Percentiles rank a stretch among this genome's conserved stretches.
Evolutionary conservation across 2,329 filamentous ascomycete genomes (phyloP).

Genomic region (Gremmenia infestans): DNA sequence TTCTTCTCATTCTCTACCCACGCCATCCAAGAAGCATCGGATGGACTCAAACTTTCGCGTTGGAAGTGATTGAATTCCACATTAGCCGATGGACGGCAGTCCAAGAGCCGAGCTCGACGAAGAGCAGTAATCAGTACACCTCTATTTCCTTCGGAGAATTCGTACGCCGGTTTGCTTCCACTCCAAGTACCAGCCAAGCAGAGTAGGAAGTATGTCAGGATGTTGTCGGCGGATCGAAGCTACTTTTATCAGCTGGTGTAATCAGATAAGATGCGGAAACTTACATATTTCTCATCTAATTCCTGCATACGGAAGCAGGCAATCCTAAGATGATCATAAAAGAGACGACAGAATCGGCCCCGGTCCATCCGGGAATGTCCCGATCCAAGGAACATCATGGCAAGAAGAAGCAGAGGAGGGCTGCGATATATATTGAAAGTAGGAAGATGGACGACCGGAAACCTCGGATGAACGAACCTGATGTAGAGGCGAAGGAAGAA

Average conservation of each 20-base stretch:
- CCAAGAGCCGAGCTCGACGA: slow-evolving; percentile 23
- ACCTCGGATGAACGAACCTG: slow-evolving; percentile 25
- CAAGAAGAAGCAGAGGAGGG: slow-evolving; percentile 22
- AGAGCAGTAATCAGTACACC: slow-evolving; percentile 25
- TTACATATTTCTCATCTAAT: slow-evolving; percentile 24
- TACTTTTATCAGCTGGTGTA: slow-evolving; percentile 10
- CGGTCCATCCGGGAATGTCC: slow-evolving; percentile 25
- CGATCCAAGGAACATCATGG: slow-evolving; percentile 30
- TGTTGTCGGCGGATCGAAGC: slow-evolving; percentile 24
- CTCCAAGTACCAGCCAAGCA: slow-evolving; percentile 27
- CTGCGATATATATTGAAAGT: slow-evolving; percentile 26
- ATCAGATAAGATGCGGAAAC: neutral
- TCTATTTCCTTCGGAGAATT: slow-evolving; percentile 27
- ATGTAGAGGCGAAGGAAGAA: slow-evolving; percentile 28
- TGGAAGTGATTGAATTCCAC: slow-evolving; percentile 15
- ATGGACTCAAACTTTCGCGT: slow-evolving; percentile 11
- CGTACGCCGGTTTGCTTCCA: slow-evolving; percentile 26
- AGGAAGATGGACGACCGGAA: slow-evolving; percentile 25
- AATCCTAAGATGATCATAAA: slow-evolving; percentile 25
- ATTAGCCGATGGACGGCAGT: slow-evolving; percentile 22
- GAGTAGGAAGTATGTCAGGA: slow-evolving; percentile 27
- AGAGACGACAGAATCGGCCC: slow-evolving; percentile 24
- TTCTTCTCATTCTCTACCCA: slow-evolving; percentile 29
- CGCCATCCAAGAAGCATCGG: slow-evolving; percentile 23
- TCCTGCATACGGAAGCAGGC: slow-evolving; percentile 20